These are phyloP conservation scores for Elongisporangium anandrum DNA, from an alignment of 352 stramenopile genomes.

Conservation along the genomic window DNA sequence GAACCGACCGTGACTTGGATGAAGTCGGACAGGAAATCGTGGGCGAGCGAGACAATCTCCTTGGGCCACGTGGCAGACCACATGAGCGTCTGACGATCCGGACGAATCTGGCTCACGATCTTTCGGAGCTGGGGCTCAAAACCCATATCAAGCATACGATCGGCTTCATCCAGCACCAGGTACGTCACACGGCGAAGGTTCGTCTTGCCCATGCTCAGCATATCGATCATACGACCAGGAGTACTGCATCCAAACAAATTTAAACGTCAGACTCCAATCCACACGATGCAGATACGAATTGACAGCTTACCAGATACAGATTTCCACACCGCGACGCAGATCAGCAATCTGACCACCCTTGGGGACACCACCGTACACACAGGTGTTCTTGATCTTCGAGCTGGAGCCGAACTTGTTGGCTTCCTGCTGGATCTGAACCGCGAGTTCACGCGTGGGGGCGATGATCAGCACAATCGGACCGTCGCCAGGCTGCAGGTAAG, in stretches of 20 bases:
- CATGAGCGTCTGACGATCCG: slow-evolving; percentile 98
- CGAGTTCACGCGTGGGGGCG: slow-evolving; percentile 98
- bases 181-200: slow-evolving; percentile 98
- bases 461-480: slow-evolving; percentile 98
- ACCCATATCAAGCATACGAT: slow-evolving; percentile 96
- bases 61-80: slow-evolving; percentile 99
- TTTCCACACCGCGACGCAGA: slow-evolving; percentile 75
- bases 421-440: slow-evolving; percentile 98
- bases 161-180: slow-evolving; percentile 98
- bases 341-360: slow-evolving; percentile 91
- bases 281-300: background rate
- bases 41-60: slow-evolving; percentile 95
- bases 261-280: background rate
- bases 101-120: slow-evolving; percentile 97
- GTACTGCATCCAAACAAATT: slow-evolving; percentile 44
- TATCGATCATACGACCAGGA: slow-evolving; percentile 97
- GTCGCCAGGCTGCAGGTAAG: slow-evolving; percentile 94
- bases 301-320: slow-evolving; percentile 68
- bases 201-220: slow-evolving; percentile 95
- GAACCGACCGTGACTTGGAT: slow-evolving; percentile 95
- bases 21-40: slow-evolving; percentile 98
- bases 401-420: slow-evolving; percentile 98
- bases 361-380: slow-evolving; percentile 97
- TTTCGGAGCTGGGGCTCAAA: slow-evolving; percentile 94
- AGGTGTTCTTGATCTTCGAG: slow-evolving; percentile 99